Evolutionary conservation across 257 asterid species (phyloP), one percentile per base, ranked within the genome.

Genomic region (Lithospermum erythrorhizon): DNA sequence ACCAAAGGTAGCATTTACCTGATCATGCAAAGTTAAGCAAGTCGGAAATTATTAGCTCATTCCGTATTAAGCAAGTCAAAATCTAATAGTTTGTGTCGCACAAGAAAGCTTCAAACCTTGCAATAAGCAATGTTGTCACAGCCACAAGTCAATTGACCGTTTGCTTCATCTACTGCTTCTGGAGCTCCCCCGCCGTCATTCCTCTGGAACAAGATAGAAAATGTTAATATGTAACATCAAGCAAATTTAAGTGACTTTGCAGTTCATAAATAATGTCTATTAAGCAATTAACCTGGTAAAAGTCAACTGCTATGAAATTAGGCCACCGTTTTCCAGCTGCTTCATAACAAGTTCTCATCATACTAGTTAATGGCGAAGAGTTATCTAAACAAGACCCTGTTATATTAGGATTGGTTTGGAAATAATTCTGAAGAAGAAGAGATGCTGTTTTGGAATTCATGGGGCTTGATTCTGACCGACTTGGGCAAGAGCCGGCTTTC

Each of bases 131-230:
- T 79, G 77, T 65, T 83, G 78, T 78, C 85, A 61, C 98, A 91
- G 55, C 96, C 94, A 61, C 98, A 88, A 6, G 90, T 70, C 61
- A 82, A 66, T 57, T 77, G 98, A 14, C 98, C 98, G 29, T 91
- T 91, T 52, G 94, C 98, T 71, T 74, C 77, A 68, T 91, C 95
- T 32, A 91, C 84, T 8, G 95, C 98, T 82, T 82, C 87, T 14
- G 98, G 65, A 3, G 94, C 87, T 63, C 98, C 98, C 59, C 90
- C 95, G 29, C 96, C 96, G 51, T 86, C 96, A 63, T 84, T 91
- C 78, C 75, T 77, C 98, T 90, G 81, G 72, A 66, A 59, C 37
- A 32, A 30, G 11, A 58, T 27, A 59, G 52, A 66, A 59, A 61
- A 30, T 55, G 53, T 52, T 29, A 65, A 9, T 27, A 27, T 27